Conservation (phyloP, 306 rosid species). For the Quercus berberidifolia region DNA sequence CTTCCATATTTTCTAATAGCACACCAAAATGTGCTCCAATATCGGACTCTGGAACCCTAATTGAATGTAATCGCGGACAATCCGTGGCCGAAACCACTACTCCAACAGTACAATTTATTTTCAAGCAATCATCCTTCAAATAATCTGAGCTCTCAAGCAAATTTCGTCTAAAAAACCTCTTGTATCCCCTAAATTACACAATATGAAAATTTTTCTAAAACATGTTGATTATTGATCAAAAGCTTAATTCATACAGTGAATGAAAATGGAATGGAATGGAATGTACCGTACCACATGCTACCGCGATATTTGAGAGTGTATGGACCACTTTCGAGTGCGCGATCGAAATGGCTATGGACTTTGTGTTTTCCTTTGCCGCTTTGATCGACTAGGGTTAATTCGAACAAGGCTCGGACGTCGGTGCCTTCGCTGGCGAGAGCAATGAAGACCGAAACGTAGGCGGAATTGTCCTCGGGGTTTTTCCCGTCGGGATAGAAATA, state of each 20-base stretch:
- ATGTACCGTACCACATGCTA: conserved; percentile 59
- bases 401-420: conserved; percentile 77
- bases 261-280: no score
- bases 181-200: conserved; percentile 67
- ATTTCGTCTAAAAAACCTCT: conserved; percentile 67
- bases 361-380: conserved; percentile 71
- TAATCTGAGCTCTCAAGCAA: conserved; percentile 68
- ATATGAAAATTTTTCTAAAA: no score
- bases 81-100: conserved; percentile 77
- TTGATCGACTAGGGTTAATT: conserved; percentile 81
- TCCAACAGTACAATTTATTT: conserved; percentile 89
- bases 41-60: conserved; percentile 72
- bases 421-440: conserved; percentile 85
- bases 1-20: conserved; percentile 76
- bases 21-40: conserved; percentile 66
- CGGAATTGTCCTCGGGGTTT: conserved; percentile 79
- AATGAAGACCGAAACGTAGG: conserved; percentile 77
- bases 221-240: no score
- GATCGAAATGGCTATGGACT: conserved; percentile 82
- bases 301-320: conserved; percentile 80
- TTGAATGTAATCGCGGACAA: conserved; percentile 51
- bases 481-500: conserved; percentile 88
- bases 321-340: conserved; percentile 83
- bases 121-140: conserved; percentile 79
- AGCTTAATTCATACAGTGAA: no score